Evolutionary conservation across 1,139 yeast species (phyloP).

Genomic region (Saccharomyces hybrid): DNA sequence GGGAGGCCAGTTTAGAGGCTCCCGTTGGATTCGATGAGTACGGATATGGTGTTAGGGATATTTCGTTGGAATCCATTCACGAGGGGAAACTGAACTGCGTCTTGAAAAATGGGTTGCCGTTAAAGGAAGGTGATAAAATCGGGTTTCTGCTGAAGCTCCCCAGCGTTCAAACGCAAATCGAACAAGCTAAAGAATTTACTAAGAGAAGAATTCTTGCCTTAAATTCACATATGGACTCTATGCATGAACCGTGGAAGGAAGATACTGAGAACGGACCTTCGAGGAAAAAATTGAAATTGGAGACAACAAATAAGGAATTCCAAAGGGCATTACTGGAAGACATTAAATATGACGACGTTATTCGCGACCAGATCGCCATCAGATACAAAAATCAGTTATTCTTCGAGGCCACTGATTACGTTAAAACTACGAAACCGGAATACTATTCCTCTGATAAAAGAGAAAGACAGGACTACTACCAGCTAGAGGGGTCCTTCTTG

Average conservation of each 20-base stretch:
- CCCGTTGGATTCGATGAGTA: slow-evolving; percentile 95
- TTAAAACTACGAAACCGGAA: slow-evolving; percentile 48
- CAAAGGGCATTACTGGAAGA: slow-evolving; percentile 26
- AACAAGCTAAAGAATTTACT: slow-evolving; percentile 33
- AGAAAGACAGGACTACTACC: slow-evolving; percentile 25
- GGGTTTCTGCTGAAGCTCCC: slow-evolving; percentile 80
- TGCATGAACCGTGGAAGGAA: background rate
- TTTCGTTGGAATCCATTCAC: slow-evolving; percentile 71
- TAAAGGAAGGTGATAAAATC: slow-evolving; percentile 69
- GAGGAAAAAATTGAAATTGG: slow-evolving; percentile 15
- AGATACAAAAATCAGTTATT: slow-evolving; percentile 69
- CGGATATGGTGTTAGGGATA: slow-evolving; percentile 84
- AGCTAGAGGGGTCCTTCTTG: slow-evolving; percentile 35
- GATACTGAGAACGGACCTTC: background rate
- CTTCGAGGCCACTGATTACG: slow-evolving; percentile 83
- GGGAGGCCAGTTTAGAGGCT: slow-evolving; percentile 86
- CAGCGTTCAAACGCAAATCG: slow-evolving; percentile 37
- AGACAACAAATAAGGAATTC: slow-evolving; percentile 20
- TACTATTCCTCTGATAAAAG: slow-evolving; percentile 25
- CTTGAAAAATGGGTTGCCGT: slow-evolving; percentile 20
- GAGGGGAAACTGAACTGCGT: slow-evolving; percentile 24
- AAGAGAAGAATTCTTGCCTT: slow-evolving; percentile 27
- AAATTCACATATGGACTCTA: slow-evolving; percentile 7
- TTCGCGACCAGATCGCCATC: slow-evolving; percentile 83
- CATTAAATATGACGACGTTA: slow-evolving; percentile 31